A percentile compares a stretch with the other conserved stretches of the same genome.
phyloP scores from a whole-genome alignment of 164 flowering plant species.

The Berberis thunbergii region DNA sequence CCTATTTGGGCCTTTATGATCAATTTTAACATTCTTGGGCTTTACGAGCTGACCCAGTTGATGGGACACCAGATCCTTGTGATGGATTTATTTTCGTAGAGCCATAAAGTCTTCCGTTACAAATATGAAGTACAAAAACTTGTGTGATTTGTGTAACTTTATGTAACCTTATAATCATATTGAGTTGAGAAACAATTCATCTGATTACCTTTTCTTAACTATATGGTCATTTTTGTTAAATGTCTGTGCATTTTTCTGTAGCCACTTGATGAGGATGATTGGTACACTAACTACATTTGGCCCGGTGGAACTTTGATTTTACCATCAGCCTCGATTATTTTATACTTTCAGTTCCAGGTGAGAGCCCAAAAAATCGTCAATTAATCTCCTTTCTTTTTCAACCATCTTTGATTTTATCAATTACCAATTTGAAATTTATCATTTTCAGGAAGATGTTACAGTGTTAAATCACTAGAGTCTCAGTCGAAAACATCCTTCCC shows the following conservation, averaged over 20 bases:
- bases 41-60: background rate
- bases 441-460: conserved; percentile 4
- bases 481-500: conserved; percentile 5
- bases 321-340: background rate
- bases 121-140: conserved; percentile 2
- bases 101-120: conserved; percentile 6
- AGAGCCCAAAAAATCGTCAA: too few relatives aligned
- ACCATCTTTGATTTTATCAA: too few relatives aligned
- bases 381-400: too few relatives aligned
- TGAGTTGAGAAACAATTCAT: too few relatives aligned
- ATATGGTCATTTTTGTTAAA: too few relatives aligned
- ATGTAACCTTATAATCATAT: too few relatives aligned
- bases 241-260: background rate
- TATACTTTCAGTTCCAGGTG: background rate
- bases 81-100: conserved; percentile 8
- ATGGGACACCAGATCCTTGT: background rate
- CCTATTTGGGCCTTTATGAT: too few relatives aligned
- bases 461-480: conserved; percentile 1
- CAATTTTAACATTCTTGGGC: too few relatives aligned
- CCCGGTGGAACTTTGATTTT: background rate
- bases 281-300: background rate
- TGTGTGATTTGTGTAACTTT: too few relatives aligned
- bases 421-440: background rate
- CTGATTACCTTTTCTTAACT: too few relatives aligned
- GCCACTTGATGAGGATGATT: conserved; percentile 9